Evolutionary conservation across 495 filamentous ascomycete genomes (phyloP), one percentile per base, ranked within the genome.

Genomic region (Hapsidospora chrysogenum): DNA sequence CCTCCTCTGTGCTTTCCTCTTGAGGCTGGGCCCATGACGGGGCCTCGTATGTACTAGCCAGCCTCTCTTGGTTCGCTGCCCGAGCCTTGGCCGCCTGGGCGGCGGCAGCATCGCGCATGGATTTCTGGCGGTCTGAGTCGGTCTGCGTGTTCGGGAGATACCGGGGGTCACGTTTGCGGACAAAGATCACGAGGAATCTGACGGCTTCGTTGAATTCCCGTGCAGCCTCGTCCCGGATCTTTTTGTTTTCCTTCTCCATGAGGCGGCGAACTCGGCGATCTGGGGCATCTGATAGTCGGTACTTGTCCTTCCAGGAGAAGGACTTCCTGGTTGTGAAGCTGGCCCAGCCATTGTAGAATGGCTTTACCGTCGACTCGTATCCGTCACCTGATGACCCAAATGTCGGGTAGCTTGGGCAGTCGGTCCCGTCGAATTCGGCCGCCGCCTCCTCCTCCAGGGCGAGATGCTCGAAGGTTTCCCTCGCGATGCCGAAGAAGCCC

Each of bases 211-310:
- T 96, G 58, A 87, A 96, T 38, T 94, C 80, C 28, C 78, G 71
- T 19, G 84, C 72, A 2, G 71, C 82, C 25, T 81, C 79, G 7
- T 92, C 83, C 38, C 89, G 67, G n/a, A 80, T 55, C 29, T 74
- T 76, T 43, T 74, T 82, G 53, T 99, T 99, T 55, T 94, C 86
- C 51, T 93, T 93, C 50, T 95, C 92, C 74, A 96, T 89, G 39
- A 83, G 45, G 33, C 92, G 67, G 41, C 92, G 73, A 17, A 80
- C 58, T 25, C 78, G 72, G 34, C 89, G 75, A 57, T 99, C 89
- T 9, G 81, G 85, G 1, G 86, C 87, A 35, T 95, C 85, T 0
- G 75, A 76, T 29, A 78, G 66, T 23, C 78, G 72, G 50, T 87
- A 87, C 31, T 61, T 58, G 52, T 99, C 85, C 48, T 71, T 80